Conservation (phyloP, 768 basidiomycete genomes). For the Russula emetica region DNA sequence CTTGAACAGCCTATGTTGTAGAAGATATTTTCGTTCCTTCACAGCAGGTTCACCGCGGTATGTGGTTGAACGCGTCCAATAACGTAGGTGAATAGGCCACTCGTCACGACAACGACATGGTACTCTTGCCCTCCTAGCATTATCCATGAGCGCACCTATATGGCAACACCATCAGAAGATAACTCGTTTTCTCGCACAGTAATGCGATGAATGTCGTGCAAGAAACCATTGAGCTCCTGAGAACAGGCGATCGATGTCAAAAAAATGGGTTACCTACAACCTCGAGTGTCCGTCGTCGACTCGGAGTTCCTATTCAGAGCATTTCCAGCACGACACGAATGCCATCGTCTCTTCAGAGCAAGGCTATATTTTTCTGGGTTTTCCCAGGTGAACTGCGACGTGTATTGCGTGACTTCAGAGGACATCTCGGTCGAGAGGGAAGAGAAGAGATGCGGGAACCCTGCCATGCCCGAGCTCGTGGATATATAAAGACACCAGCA, state of each 20-base stretch:
- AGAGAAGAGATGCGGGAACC: no score
- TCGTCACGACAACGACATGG: slow-evolving; percentile 56
- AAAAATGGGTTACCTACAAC: slow-evolving; percentile 54
- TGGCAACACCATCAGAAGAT: slow-evolving; percentile 68
- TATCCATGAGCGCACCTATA: slow-evolving; percentile 71
- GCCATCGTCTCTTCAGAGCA: slow-evolving; percentile 60
- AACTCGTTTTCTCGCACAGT: slow-evolving; percentile 28
- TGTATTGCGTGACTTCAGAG: no score
- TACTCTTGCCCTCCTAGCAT: slow-evolving; percentile 68
- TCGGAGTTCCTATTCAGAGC: slow-evolving; percentile 40
- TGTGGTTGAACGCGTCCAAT: not conserved
- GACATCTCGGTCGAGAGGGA: no score
- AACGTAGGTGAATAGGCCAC: slow-evolving; percentile 37
- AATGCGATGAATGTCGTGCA: slow-evolving; percentile 4
- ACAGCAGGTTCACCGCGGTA: not conserved
- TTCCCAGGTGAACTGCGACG: no score
- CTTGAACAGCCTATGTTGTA: slow-evolving; percentile 76
- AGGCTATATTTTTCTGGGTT: slow-evolving; percentile 36
- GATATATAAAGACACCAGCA: no score
- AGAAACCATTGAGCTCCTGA: not conserved
- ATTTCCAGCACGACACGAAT: slow-evolving; percentile 55
- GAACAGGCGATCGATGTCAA: not conserved
- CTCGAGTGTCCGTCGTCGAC: slow-evolving; percentile 55
- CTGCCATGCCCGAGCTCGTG: no score
- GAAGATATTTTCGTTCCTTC: slow-evolving; percentile 59